Evolutionary conservation across 371 early-diverging fungal genomes (phyloP).

Genomic region (Saksenaea oblongispora): DNA sequence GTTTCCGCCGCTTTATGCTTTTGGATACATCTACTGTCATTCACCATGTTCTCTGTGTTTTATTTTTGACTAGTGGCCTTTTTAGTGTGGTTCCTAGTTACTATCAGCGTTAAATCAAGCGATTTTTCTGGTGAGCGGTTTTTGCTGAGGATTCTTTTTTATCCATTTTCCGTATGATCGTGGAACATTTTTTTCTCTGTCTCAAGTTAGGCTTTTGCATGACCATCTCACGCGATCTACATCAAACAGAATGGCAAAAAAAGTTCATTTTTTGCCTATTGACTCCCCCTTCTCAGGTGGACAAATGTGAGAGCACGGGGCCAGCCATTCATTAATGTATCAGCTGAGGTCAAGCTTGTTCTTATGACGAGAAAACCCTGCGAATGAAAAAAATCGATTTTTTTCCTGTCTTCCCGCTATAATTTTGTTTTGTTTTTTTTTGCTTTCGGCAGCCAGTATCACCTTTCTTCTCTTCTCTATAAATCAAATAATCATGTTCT

Average conservation of each 20-base stretch:
- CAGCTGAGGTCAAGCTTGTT: not conserved
- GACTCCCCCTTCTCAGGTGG: not conserved
- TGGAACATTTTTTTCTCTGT: not conserved
- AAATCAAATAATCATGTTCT: not conserved
- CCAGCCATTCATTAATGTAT: not conserved
- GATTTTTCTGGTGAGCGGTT: too few relatives aligned
- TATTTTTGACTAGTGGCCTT: not conserved
- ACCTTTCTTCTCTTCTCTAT: not conserved
- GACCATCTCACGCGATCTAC: conserved; percentile 6
- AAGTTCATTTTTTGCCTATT: not conserved
- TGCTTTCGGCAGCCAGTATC: not conserved
- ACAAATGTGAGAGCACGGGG: not conserved
- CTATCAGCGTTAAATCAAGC: too few relatives aligned
- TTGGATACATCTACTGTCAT: not conserved
- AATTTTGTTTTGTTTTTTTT: not conserved
- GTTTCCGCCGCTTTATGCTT: not conserved
- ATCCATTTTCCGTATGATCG: not conserved
- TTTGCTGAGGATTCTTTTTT: not conserved
- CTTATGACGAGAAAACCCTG: conserved; percentile 3
- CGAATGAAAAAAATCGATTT: not conserved
- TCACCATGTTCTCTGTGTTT: not conserved
- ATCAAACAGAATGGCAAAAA: not conserved
- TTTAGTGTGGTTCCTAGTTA: too few relatives aligned
- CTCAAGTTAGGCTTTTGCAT: not conserved
- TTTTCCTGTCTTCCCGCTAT: not conserved